Conservation (phyloP, 805 yeast species). For the Teunomyces panamensis region DNA sequence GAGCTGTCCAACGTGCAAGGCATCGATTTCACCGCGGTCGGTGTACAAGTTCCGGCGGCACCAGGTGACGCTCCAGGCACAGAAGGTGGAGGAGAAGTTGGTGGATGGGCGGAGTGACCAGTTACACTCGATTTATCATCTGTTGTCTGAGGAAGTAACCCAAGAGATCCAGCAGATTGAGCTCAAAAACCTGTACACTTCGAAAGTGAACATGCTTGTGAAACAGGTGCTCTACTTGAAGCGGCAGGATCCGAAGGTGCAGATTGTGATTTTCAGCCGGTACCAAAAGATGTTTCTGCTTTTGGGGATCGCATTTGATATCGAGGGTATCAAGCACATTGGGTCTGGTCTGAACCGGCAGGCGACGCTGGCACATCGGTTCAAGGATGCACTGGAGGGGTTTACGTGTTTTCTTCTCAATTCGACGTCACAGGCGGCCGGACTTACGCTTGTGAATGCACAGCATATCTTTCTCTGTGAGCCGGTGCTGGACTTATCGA, state of each 20-base stretch:
- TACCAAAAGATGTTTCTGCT: slow-evolving; percentile 74
- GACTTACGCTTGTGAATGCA: slow-evolving; percentile 87
- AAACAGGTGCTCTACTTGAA: slow-evolving; percentile 67
- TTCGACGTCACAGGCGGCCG: slow-evolving; percentile 86
- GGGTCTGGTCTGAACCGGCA: slow-evolving; percentile 53
- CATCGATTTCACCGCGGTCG: slow-evolving; percentile 44
- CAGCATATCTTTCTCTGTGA: slow-evolving; percentile 90
- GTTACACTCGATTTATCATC: slow-evolving; percentile 43
- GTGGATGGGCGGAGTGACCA: slow-evolving; percentile 8
- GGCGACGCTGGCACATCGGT: slow-evolving; percentile 33
- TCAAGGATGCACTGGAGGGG: slow-evolving; percentile 52
- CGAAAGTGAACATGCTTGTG: slow-evolving; percentile 82
- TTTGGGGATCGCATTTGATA: slow-evolving; percentile 61
- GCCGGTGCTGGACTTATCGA: slow-evolving; percentile 82
- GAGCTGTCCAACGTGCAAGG: slow-evolving; percentile 82
- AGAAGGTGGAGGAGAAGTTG: slow-evolving; percentile 31
- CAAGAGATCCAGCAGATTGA: slow-evolving; percentile 40
- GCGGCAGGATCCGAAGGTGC: slow-evolving; percentile 56
- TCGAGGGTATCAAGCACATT: slow-evolving; percentile 45
- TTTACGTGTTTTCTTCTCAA: slow-evolving; percentile 85
- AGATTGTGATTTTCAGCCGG: slow-evolving; percentile 86
- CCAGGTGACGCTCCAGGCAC: slow-evolving; percentile 50
- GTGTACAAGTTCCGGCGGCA: slow-evolving; percentile 69
- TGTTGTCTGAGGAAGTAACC: slow-evolving; percentile 40
- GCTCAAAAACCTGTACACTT: slow-evolving; percentile 56